Evolutionary conservation across 1,284 basidiomycete species (phyloP), one percentile per base, ranked within the genome.

Genomic region (Athelia psychrophila): DNA sequence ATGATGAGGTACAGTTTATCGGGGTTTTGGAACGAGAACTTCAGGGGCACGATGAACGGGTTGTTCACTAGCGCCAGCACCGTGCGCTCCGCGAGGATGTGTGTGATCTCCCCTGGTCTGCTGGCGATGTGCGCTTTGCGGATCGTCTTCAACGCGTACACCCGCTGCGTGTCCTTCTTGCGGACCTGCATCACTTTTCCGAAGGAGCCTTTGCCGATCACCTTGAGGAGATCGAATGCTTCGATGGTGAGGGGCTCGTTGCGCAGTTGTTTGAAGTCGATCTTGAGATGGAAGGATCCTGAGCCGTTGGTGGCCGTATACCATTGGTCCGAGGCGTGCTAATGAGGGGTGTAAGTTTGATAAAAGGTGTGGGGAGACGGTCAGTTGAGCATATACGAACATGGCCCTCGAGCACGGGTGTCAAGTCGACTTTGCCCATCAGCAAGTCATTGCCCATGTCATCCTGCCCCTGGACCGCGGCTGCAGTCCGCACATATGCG

Each of bases 101-200:
- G 97, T 3, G 95, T 99, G 61, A 99, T 98, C 73, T 99, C 97
- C 44, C 95, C 95, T 0, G 89, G 89, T 1, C 96, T 83, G 25
- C 93, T 93, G 3, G 97, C 97, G 60, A 99, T 99, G 69, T 99
- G 96, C 1, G 96, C 97, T 71, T 99, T 99, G 52, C 96, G 86
- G 64, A 99, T 98, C 1, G 96, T 98, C 76, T 99, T 99, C 65
- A 99, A 80, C 1, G 96, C 96, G 72, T 99, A 99, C 66, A 99
- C 93, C 56, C 96, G 93, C 52, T 93, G 85, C 0, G 97, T 99
- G 71, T 99, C 95, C 72, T 96, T 95, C 76, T 99, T 99, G 50
- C 93, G 88, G 40, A 98, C 95, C 80, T 98, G 95, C 94, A 97
- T 97, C 35, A 93, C 38, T n/a, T 98, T 98, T 22, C 96, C 97